Base-by-base conservation (phyloP, 78 protist genomes). In the Chrysochromulina tobinii region DNA sequence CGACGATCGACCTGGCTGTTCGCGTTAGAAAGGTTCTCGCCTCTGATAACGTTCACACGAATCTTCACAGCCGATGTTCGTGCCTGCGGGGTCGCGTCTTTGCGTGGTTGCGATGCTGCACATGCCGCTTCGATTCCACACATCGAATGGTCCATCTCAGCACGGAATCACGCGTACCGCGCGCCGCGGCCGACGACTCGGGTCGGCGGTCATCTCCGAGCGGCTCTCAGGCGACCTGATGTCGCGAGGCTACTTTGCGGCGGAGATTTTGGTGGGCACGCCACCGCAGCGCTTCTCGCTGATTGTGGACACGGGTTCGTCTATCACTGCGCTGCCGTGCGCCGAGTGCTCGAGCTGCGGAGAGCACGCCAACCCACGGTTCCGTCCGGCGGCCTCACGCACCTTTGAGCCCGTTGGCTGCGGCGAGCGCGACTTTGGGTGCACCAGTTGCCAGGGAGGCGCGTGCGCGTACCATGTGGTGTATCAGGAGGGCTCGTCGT, bases 241-340 rank as follows among this genome's bases (percentile, higher is more conserved):
- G 21, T 2, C 8, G 23, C 14, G 0, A 4, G 83, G 83, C 53
- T 73, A 73, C 83, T 73, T 18, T 25, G 7, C 53, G 27, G 54
- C 57, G n/a, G n/a, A 8, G 21, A 3, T 73, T 12, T 11, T 1
- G 55, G 1, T 73, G 5, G 83, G 83, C 55, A 48, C 83, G 83
- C 83, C 83, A 5, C 51, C 83, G 27, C 83, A 50, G 55, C 57
- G 4, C 83, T 73, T 73, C 57, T 38, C 53, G 23, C 83, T 73
- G n/a, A 73, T 73, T 20, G 83, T 73, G 25, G 83, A 73, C 83
- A 73, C 83, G n/a, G 83, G 83, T 57, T 15, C n/a, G 15, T 14
- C 51, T 20, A 25, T 73, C 57, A 73, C 83, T 0, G 57, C 83
- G 9, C 15, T 73, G 1, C n/a, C 57, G 83, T 73, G 83, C 83